phyloP scores from a whole-genome alignment of 1,284 basidiomycete species.

The Schizopora paradoxa region DNA sequence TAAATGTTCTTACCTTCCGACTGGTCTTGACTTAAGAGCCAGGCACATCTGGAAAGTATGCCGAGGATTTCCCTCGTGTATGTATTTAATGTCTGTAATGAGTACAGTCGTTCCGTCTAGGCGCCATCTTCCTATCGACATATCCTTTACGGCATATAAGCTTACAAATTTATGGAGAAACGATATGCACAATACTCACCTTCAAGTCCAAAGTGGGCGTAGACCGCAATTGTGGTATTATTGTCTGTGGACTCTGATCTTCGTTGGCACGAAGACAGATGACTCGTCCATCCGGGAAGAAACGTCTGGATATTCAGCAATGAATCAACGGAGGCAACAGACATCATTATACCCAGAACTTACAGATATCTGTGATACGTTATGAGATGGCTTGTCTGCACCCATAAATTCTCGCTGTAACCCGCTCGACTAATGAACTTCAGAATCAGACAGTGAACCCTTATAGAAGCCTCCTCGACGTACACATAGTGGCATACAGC shows the following conservation, averaged over 20 bases:
- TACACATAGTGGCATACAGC: conserved; percentile 84
- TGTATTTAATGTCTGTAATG: conserved; percentile 60
- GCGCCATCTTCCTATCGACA: conserved; percentile 65
- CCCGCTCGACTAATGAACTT: conserved; percentile 57
- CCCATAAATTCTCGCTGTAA: conserved; percentile 77
- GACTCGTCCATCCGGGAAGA: conserved; percentile 83
- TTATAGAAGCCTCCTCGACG: conserved; percentile 25
- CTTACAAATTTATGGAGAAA: neutral
- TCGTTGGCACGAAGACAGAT: conserved; percentile 86
- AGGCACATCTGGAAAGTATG: conserved; percentile 88
- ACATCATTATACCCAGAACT: conserved; percentile 26
- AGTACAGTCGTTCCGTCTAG: conserved; percentile 54
- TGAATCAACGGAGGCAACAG: neutral
- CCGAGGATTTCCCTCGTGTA: conserved; percentile 39
- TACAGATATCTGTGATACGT: conserved; percentile 83
- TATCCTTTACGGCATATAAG: conserved; percentile 41
- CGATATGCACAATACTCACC: conserved; percentile 34
- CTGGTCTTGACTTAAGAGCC: conserved; percentile 66
- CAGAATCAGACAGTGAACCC: conserved; percentile 6
- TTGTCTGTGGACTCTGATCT: conserved; percentile 63
- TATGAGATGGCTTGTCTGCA: conserved; percentile 73
- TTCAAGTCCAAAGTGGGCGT: conserved; percentile 77
- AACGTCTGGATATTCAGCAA: conserved; percentile 52
- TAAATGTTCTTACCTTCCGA: conserved; percentile 48
- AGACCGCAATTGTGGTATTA: conserved; percentile 75